Conservation (phyloP, 1,284 basidiomycete species). For the Sanghuangporus baumii region DNA sequence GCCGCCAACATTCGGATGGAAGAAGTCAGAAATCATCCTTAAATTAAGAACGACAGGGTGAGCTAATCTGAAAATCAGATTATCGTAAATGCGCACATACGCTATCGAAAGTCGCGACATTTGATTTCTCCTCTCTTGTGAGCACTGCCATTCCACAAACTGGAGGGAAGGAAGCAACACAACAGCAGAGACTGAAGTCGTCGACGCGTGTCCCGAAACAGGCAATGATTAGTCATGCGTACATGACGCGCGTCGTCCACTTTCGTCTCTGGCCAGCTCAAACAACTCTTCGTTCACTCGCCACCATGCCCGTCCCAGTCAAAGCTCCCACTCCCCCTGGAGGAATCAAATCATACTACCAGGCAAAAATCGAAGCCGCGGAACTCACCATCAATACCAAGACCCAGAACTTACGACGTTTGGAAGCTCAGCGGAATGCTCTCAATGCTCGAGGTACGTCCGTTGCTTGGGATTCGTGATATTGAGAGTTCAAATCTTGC, state of each 20-base stretch:
- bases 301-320: conserved; percentile 46
- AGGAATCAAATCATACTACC: conserved; percentile 86
- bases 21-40: conserved; percentile 97
- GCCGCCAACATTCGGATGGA: conserved; percentile 91
- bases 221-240: conserved; percentile 10
- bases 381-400: conserved; percentile 93
- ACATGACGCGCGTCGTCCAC: conserved; percentile 6
- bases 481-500: background rate
- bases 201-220: conserved; percentile 7
- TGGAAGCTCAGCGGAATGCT: conserved; percentile 96
- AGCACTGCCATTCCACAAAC: background rate
- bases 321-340: conserved; percentile 45
- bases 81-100: background rate
- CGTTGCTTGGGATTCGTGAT: background rate
- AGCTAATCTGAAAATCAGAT: background rate
- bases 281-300: background rate
- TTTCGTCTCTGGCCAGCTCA: background rate
- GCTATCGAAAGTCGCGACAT: conserved; percentile 15
- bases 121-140: background rate
- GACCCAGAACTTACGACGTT: conserved; percentile 91
- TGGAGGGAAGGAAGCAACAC: too few relatives aligned
- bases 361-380: conserved; percentile 91
- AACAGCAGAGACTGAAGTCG: background rate
- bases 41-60: background rate
- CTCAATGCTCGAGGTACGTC: conserved; percentile 86